Percentiles rank a stretch among this genome's conserved stretches.
Evolutionary conservation across 2,329 filamentous ascomycete species (phyloP).

Genomic region (Amphichorda felina): DNA sequence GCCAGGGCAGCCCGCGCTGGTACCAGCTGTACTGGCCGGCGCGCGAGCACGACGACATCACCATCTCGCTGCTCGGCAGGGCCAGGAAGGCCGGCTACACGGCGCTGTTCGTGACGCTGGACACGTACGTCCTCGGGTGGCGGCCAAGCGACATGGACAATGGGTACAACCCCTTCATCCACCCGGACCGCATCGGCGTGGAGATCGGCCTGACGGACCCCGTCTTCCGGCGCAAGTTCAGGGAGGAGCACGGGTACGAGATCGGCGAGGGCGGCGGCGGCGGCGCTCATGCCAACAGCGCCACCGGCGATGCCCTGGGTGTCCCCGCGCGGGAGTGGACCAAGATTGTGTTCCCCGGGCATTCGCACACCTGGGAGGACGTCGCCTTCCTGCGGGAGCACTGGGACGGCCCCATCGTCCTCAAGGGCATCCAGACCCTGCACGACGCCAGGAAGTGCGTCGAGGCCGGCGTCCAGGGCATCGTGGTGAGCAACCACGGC

Average conservation of each 20-base stretch:
- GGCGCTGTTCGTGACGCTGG: constrained; percentile 54
- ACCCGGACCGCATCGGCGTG: constrained; percentile 33
- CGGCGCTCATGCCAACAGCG: constrained; percentile 2
- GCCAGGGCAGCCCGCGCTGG: constrained; percentile 42
- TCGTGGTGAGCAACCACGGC: constrained; percentile 29
- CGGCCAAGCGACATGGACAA: constrained; percentile 52
- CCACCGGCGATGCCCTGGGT: constrained; percentile 10
- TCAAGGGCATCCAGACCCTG: constrained; percentile 20
- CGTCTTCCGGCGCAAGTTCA: constrained; percentile 44
- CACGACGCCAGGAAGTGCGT: constrained; percentile 14
- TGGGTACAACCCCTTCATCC: constrained; percentile 42
- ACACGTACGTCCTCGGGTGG: constrained; percentile 54
- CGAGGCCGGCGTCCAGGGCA: constrained; percentile 22
- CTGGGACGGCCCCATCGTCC: constrained; percentile 45
- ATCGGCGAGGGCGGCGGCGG: constrained; percentile 36
- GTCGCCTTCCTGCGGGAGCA: constrained; percentile 39
- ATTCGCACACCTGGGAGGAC: constrained; percentile 43
- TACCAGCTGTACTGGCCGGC: constrained; percentile 59
- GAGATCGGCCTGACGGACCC: constrained; percentile 49
- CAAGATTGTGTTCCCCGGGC: constrained; percentile 33
- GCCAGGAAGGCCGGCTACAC: constrained; percentile 46
- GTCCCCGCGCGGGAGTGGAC: constrained; percentile 36
- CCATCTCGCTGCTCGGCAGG: constrained; percentile 42
- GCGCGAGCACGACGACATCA: constrained; percentile 42
- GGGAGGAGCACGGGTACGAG: constrained; percentile 24